Evolutionary conservation across 352 stramenopile genomes (phyloP), one percentile per base, ranked within the genome.

Genomic region (Phytophthora brassicae): DNA sequence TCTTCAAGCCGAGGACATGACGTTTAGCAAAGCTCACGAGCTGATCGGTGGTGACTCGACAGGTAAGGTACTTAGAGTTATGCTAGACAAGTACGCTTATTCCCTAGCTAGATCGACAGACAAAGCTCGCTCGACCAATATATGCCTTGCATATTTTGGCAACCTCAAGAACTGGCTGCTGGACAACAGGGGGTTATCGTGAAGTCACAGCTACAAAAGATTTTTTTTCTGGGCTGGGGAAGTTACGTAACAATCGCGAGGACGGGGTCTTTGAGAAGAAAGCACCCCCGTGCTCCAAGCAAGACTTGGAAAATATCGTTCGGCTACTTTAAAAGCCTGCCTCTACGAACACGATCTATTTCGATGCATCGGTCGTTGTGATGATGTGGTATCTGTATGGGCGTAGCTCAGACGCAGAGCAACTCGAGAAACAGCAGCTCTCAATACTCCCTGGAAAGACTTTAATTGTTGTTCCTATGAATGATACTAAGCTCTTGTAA

Each of bases 381-480:
- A 58, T 58, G 20, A 47, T 58, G 50, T 58, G 50, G 50, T 47
- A 50, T 14, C 38, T 58, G 12, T 58, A 58, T 38, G 50, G 50
- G 2, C 31, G 11, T 38, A 38, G 31, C 51, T 63, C 45, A 5
- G 64, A 61, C 16, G 46, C 51, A 16, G 56, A 71, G 41, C 50
- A 57, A 48, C 14, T 66, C 13, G 45, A 62, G 17, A 66, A 66
- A 24, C 52, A 55, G n/a, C 63, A 66, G 8, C 44, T 66, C 6
- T 66, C 36, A 13, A 41, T 66, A 22, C 53, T 56, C 11, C 39
- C 51, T 31, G 51, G 51, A 50, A 48, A 6, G 35, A 11, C 11
- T 14, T 19, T 31, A 4, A 31, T 9, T 31, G 20, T 44, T 22
- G 6, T 23, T 55, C 7, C 31, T 38, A 12, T 38, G 31, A 9